phyloP scores from a whole-genome alignment of 2,329 filamentous ascomycete genomes.

The Neoascochyta sp. region DNA sequence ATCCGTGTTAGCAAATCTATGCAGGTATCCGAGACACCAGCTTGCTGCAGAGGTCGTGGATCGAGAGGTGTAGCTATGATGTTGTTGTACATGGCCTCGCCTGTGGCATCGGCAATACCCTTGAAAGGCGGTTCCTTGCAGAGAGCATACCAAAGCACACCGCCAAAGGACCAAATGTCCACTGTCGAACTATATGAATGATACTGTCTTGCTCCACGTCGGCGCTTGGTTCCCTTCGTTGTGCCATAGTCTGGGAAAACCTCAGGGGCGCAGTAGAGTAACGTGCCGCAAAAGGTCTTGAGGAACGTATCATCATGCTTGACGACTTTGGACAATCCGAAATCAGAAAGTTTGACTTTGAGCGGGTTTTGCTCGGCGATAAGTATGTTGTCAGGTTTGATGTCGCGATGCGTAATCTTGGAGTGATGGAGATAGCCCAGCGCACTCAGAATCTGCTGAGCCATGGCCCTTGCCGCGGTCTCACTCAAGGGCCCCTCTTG shows the following conservation, averaged over 20 bases:
- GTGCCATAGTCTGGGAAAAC: constrained; percentile 84
- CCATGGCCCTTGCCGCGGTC: constrained; percentile 64
- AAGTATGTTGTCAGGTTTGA: constrained; percentile 97
- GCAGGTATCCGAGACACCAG: constrained; percentile 60
- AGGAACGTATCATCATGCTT: constrained; percentile 87
- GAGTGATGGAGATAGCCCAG: constrained; percentile 80
- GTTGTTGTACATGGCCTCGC: constrained; percentile 74
- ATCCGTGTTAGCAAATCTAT: constrained; percentile 75
- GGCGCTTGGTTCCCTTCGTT: constrained; percentile 60
- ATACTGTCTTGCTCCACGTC: constrained; percentile 50
- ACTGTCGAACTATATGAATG: constrained; percentile 83
- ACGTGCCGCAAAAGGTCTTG: constrained; percentile 92
- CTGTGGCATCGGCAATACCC: constrained; percentile 69
- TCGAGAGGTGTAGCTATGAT: constrained; percentile 80
- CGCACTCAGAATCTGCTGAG: constrained; percentile 73
- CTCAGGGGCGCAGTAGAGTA: constrained; percentile 94
- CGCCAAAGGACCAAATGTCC: constrained; percentile 94
- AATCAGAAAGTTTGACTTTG: constrained; percentile 88
- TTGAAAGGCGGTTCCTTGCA: constrained; percentile 76
- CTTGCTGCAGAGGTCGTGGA: constrained; percentile 57
- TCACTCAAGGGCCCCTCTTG: constrained; percentile 64
- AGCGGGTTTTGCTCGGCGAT: constrained; percentile 71
- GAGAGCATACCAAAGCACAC: constrained; percentile 85
- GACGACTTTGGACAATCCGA: constrained; percentile 92
- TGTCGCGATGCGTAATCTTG: constrained; percentile 95